Base-by-base conservation (phyloP, 768 basidiomycete species). In the Leccinum arenicola region DNA sequence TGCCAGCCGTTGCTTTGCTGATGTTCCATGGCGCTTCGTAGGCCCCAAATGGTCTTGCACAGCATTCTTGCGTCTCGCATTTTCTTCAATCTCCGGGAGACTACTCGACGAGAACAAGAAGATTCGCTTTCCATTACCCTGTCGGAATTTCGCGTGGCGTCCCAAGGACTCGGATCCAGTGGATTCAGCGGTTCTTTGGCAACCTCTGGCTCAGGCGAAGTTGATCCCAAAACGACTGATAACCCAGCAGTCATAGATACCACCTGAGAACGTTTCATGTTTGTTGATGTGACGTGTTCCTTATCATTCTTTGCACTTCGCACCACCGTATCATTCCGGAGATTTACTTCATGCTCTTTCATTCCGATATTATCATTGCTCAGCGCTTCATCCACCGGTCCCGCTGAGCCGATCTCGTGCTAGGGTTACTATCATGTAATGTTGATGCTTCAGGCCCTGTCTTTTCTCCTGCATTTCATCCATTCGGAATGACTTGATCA, bases 41-140 rank as follows among this genome's bases (percentile, higher is more conserved):
- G 67, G 19, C 64, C 62, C 27, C 67, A 68, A 29, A 35, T 68
- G 51, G 67, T 59, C 23, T 40, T 59, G 56, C 67, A 68, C 25
- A 68, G 67, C 19, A 60, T 68, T 35, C 67, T 68, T 54, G 58
- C 66, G 2, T 68, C 66, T n/a, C 66, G 64, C 3, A 57, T 68
- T 45, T 67, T 68, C 49, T 68, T 68, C 25, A 65, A 68, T 52
- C 66, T 68, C 29, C 65, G 56, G 51, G 61, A 68, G 52, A 66
- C 66, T 8, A 23, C n/a, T 15, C 65, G n/a, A 50, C 48, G 12
- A 55, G 59, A 59, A 50, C 40, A 64, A 50, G 3, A 4, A 6
- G 27, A 3, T 6, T 19, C 50, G 3, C n/a, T 36, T 14, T 48
- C 47, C 1, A 21, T 50, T 9, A 29, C 51, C n/a, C 61, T 60